Evolutionary conservation across 257 asterid species (phyloP).

Genomic region (Gynochthodes officinalis): DNA sequence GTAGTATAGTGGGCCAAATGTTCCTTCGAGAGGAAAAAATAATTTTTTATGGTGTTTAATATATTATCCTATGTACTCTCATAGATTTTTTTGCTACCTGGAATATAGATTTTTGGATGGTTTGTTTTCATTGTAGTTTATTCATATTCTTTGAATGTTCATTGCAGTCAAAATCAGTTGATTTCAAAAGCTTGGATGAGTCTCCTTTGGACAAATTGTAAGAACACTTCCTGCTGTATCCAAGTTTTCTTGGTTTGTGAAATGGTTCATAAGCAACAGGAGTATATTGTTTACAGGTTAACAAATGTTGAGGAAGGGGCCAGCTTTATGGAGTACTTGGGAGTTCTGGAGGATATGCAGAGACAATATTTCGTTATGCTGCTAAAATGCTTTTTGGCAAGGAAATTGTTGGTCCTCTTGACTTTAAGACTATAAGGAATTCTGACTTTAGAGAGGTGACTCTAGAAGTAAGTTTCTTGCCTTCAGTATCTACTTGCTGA

Average conservation of each 20-base stretch:
- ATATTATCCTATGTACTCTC: neutral
- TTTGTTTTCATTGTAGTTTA: neutral
- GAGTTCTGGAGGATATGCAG: conserved; percentile 98
- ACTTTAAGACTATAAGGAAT: conserved; percentile 71
- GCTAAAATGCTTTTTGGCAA: conserved; percentile 61
- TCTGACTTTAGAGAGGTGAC: conserved; percentile 83
- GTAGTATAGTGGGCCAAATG: neutral
- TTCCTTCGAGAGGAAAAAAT: neutral
- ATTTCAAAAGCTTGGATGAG: conserved; percentile 69
- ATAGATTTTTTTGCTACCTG: neutral
- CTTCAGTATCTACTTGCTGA: conserved; percentile 1
- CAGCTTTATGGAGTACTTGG: conserved; percentile 75
- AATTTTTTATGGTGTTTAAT: neutral
- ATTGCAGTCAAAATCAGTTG: conserved; percentile 70
- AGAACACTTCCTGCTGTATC: conserved; percentile 19
- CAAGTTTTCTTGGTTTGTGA: conserved; percentile 8
- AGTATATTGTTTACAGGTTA: conserved; percentile 40
- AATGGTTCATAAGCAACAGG: conserved; percentile 14
- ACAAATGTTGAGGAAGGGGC: conserved; percentile 68
- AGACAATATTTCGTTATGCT: conserved; percentile 71
- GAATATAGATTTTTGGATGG: neutral
- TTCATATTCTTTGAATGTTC: conserved; percentile 5
- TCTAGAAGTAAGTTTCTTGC: conserved; percentile 65
- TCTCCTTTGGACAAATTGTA: conserved; percentile 86
- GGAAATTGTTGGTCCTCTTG: conserved; percentile 69